Conservation (phyloP, 176 grass and related monocot genomes). For the Eleusine coracana region DNA sequence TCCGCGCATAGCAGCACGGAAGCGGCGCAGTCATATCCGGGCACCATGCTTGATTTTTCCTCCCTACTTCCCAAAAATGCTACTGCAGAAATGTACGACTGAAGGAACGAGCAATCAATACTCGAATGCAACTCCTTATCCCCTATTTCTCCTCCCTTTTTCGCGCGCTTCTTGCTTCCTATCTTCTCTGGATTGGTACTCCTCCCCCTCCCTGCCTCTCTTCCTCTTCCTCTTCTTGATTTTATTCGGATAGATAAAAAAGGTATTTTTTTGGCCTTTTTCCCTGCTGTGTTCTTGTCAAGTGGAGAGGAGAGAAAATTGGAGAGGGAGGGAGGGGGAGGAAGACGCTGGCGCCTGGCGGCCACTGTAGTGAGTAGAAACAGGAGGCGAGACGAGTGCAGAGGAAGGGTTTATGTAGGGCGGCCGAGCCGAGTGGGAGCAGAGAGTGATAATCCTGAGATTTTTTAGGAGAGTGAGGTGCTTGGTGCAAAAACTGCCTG, state of each 20-base stretch:
- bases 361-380: constrained; percentile 43
- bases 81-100: constrained; percentile 11
- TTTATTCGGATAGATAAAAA: constrained; percentile 44
- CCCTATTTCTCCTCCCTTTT: not conserved
- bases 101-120: constrained; percentile 37
- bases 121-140: constrained; percentile 5
- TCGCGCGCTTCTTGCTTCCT: constrained; percentile 27
- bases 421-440: constrained; percentile 21
- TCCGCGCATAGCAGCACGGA: constrained; percentile 87
- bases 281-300: constrained; percentile 45
- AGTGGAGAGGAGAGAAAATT: constrained; percentile 36
- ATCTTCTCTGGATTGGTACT: constrained; percentile 41
- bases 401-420: constrained; percentile 72
- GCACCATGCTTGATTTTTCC: constrained; percentile 50
- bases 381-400: constrained; percentile 25
- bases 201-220: constrained; percentile 46
- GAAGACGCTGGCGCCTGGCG: not conserved
- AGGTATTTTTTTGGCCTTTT: constrained; percentile 23
- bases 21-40: constrained; percentile 73
- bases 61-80: constrained; percentile 32
- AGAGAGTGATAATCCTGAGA: not conserved
- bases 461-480: constrained; percentile 8
- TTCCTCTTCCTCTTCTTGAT: constrained; percentile 55
- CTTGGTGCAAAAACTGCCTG: not conserved
- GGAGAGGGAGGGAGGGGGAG: constrained; percentile 20